Conservation (phyloP, 441 rosid genomes). For the Kokia cookei region DNA sequence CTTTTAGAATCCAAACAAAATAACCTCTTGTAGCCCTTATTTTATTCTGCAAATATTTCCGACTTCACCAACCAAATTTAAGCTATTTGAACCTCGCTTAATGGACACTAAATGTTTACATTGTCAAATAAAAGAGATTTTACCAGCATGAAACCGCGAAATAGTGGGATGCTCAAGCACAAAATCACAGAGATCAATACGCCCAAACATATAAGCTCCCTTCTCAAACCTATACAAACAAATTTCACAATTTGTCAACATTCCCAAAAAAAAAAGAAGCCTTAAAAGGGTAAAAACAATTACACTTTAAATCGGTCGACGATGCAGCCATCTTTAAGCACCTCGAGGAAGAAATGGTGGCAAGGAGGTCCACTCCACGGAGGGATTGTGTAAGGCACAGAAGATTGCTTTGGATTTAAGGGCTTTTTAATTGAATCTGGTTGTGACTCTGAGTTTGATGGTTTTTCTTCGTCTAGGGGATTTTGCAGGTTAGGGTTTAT, state of each 20-base stretch:
- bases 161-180: slow-evolving; percentile 86
- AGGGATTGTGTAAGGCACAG: slow-evolving; percentile 80
- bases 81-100: background rate
- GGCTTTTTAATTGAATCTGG: slow-evolving; percentile 6
- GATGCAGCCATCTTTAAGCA: slow-evolving; percentile 84
- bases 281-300: background rate
- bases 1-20: background rate
- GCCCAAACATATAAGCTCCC: slow-evolving; percentile 97
- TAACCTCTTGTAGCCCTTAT: background rate
- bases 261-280: background rate
- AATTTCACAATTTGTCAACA: background rate
- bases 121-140: background rate
- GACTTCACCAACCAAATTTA: background rate
- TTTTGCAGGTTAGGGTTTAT: slow-evolving; percentile 25
- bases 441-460: slow-evolving; percentile 4
- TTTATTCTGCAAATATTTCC: background rate
- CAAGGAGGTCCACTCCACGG: slow-evolving; percentile 86
- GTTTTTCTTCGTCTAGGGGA: slow-evolving; percentile 6
- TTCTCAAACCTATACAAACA: slow-evolving; percentile 49
- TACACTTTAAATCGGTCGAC: slow-evolving; percentile 59
- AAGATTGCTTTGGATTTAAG: slow-evolving; percentile 13
- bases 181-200: slow-evolving; percentile 82
- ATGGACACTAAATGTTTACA: background rate
- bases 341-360: slow-evolving; percentile 62
- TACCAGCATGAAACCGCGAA: slow-evolving; percentile 97